phyloP scores from a whole-genome alignment of 2,329 filamentous ascomycete species.

The Neonectria sp. region DNA sequence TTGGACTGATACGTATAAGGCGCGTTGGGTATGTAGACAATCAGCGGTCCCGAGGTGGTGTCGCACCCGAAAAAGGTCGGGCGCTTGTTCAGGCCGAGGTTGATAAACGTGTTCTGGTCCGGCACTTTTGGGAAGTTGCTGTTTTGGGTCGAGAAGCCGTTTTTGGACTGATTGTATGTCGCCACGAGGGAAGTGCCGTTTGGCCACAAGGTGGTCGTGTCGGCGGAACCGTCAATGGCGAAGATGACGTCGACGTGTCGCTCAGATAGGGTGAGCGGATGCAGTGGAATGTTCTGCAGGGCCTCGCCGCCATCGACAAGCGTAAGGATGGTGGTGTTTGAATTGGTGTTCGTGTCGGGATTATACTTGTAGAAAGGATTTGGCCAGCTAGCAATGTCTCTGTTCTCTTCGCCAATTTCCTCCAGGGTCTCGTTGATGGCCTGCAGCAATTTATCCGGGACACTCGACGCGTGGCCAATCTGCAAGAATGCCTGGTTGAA shows the following conservation, averaged over 20 bases:
- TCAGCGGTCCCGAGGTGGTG: constrained; percentile 67
- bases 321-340: constrained; percentile 69
- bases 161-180: constrained; percentile 78
- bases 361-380: constrained; percentile 83
- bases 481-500: constrained; percentile 85
- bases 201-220: constrained; percentile 79
- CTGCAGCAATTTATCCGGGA: constrained; percentile 65
- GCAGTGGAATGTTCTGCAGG: constrained; percentile 83
- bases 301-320: constrained; percentile 87
- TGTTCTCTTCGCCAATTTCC: constrained; percentile 69
- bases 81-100: constrained; percentile 79
- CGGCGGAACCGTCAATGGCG: constrained; percentile 83
- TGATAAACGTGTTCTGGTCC: constrained; percentile 83
- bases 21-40: constrained; percentile 88
- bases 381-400: constrained; percentile 83
- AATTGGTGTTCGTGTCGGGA: constrained; percentile 70
- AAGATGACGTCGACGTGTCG: constrained; percentile 85
- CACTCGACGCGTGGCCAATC: constrained; percentile 54
- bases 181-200: constrained; percentile 83
- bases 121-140: constrained; percentile 82
- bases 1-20: constrained; percentile 83
- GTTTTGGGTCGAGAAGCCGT: constrained; percentile 69
- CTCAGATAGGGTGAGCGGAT: constrained; percentile 82
- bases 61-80: constrained; percentile 89
- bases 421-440: constrained; percentile 68